phyloP scores from a whole-genome alignment of 768 basidiomycete genomes.

The Auricularia auricula-judae region DNA sequence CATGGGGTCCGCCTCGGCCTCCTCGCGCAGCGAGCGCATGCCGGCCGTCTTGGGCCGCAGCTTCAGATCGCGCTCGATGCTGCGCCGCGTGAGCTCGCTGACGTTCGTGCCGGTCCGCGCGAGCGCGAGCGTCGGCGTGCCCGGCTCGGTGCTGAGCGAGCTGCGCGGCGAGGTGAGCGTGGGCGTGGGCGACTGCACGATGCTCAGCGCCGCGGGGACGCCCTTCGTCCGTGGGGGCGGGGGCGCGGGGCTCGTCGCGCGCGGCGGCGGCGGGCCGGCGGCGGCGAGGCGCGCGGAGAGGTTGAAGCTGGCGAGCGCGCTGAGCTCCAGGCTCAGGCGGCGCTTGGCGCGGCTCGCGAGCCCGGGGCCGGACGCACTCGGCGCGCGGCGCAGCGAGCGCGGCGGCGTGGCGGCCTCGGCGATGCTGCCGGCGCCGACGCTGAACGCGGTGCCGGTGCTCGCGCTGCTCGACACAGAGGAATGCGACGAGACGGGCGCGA shows the following conservation, averaged over 20 bases:
- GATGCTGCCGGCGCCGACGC: not conserved
- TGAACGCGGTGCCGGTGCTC: not conserved
- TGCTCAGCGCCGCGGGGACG: not conserved
- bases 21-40: not conserved
- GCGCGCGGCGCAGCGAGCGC: not conserved
- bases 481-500: slow-evolving; percentile 14
- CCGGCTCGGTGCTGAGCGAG: not conserved
- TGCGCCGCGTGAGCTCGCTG: not conserved
- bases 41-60: not conserved
- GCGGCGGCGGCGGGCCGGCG: not conserved
- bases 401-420: not conserved
- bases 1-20: not conserved
- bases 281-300: not conserved
- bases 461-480: not conserved
- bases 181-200: not conserved
- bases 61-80: not conserved
- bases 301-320: not conserved
- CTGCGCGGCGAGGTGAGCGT: too few species aligned
- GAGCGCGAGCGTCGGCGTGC: not conserved
- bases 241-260: not conserved
- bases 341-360: not conserved
- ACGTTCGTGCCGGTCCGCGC: not conserved
- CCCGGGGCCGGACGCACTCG: not conserved
- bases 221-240: not conserved
- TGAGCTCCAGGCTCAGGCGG: not conserved